A percentile compares a stretch with the other conserved stretches of the same genome.
These are phyloP conservation scores for Paxillus rubicundulus DNA, from an alignment of 768 basidiomycete species.

Conservation along the genomic window DNA sequence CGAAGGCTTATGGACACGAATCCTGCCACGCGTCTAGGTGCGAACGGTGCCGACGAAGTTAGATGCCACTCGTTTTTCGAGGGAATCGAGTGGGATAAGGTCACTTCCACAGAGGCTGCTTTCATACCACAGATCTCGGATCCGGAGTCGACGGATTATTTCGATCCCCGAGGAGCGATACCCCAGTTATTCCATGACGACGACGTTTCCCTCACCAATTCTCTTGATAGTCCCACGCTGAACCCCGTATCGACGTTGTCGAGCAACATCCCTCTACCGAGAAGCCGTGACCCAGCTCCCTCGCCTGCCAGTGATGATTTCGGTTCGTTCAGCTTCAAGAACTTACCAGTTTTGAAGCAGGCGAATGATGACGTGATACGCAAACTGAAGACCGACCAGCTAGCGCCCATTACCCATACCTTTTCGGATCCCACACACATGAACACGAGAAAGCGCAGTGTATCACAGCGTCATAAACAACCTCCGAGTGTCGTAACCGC, in stretches of 20 bases:
- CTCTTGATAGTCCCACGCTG: slow-evolving; percentile 42
- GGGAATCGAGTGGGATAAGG: slow-evolving; percentile 90
- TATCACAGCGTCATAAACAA: slow-evolving; percentile 79
- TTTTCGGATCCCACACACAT: slow-evolving; percentile 59
- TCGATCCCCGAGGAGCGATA: slow-evolving; percentile 92
- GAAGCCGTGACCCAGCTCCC: slow-evolving; percentile 40
- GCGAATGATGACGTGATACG: slow-evolving; percentile 98
- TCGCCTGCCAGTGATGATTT: slow-evolving; percentile 84
- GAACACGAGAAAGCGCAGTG: slow-evolving; percentile 70
- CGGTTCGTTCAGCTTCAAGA: slow-evolving; percentile 98
- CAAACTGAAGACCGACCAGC: slow-evolving; percentile 90
- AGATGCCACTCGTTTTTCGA: slow-evolving; percentile 89
- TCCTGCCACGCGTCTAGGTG: slow-evolving; percentile 76
- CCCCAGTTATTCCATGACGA: slow-evolving; percentile 92
- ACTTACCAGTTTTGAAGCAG: slow-evolving; percentile 91
- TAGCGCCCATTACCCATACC: slow-evolving; percentile 72
- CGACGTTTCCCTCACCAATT: slow-evolving; percentile 57
- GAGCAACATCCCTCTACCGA: slow-evolving; percentile 24
- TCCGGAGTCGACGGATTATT: slow-evolving; percentile 99
- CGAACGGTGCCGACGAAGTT: slow-evolving; percentile 87
- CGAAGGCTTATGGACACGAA: slow-evolving; percentile 79
- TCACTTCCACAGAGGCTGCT: slow-evolving; percentile 83
- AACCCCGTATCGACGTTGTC: slow-evolving; percentile 19
- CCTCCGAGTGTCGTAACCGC: slow-evolving; percentile 75
- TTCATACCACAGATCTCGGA: slow-evolving; percentile 96